Conservation (phyloP, 176 grass and related monocot genomes). For the Phoenix roebelenii region DNA sequence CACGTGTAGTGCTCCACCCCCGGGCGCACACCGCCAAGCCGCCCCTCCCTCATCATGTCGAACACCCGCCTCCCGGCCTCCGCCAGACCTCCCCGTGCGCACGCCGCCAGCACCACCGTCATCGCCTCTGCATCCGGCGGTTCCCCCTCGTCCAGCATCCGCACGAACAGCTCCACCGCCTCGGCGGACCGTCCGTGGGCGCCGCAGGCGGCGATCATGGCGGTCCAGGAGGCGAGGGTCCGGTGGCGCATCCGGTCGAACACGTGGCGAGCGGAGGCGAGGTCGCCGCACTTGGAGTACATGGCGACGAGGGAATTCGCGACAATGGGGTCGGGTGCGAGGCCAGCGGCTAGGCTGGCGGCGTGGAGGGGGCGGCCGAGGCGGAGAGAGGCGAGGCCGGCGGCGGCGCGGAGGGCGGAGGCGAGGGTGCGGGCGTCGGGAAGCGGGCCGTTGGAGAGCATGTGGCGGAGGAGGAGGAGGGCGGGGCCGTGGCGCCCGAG, state of each 20-base stretch:
- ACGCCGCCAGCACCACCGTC: constrained; percentile 34
- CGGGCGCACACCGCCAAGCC: constrained; percentile 4
- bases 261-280: constrained; percentile 9
- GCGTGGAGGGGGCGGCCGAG: constrained; percentile 6
- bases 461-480: constrained; percentile 1
- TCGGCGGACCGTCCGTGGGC: constrained; percentile 34
- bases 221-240: constrained; percentile 19
- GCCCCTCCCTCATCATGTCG: constrained; percentile 2
- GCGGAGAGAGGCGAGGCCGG: constrained; percentile 3
- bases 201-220: constrained; percentile 27
- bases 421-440: constrained; percentile 3
- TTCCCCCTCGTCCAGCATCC: neutral
- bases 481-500: neutral
- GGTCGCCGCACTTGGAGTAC: constrained; percentile 10
- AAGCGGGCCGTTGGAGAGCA: neutral
- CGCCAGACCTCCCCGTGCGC: constrained; percentile 38
- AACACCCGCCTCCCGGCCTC: constrained; percentile 35
- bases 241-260: constrained; percentile 13
- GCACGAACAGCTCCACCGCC: constrained; percentile 14
- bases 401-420: constrained; percentile 9
- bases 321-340: neutral
- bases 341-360: neutral
- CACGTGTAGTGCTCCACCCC: constrained; percentile 60
- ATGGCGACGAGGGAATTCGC: constrained; percentile 1
- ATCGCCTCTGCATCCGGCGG: constrained; percentile 21